Conservation (phyloP, 371 early-diverging fungal genomes). For the Lichtheimia ramosa region DNA sequence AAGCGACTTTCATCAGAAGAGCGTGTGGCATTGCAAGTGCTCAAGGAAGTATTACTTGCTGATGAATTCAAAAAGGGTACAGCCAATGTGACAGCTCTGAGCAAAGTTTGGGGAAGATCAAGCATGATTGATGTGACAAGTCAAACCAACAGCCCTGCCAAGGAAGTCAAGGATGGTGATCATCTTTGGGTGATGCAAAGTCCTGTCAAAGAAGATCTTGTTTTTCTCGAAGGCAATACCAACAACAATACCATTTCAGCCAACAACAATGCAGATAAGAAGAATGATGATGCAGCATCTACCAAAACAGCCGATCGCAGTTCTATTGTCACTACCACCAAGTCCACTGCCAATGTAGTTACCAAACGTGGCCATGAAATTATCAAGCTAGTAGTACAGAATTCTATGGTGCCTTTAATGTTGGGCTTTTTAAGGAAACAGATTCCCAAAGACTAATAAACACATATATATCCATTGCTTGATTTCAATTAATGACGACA, state of each 20-base stretch:
- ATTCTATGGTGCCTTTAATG: constrained; percentile 58
- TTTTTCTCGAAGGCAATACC: constrained; percentile 1
- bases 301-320: neutral
- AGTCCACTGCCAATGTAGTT: constrained; percentile 42
- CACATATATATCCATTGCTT: neutral
- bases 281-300: neutral
- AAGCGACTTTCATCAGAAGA: constrained; percentile 25
- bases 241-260: neutral
- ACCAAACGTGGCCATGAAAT: constrained; percentile 57
- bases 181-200: constrained; percentile 11
- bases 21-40: constrained; percentile 55
- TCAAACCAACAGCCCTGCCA: constrained; percentile 1
- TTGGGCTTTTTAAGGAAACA: constrained; percentile 52
- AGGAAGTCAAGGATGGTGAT: constrained; percentile 11
- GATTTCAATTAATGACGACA: no score
- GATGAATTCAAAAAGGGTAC: constrained; percentile 49
- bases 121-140: constrained; percentile 11
- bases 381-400: constrained; percentile 59
- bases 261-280: neutral
- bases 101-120: constrained; percentile 1
- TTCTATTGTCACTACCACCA: constrained; percentile 4
- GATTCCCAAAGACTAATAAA: constrained; percentile 9
- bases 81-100: constrained; percentile 20
- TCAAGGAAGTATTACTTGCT: constrained; percentile 55
- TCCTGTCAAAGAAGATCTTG: constrained; percentile 12